phyloP scores from a whole-genome alignment of 257 asterid genomes.

The Solanum piurae region DNA sequence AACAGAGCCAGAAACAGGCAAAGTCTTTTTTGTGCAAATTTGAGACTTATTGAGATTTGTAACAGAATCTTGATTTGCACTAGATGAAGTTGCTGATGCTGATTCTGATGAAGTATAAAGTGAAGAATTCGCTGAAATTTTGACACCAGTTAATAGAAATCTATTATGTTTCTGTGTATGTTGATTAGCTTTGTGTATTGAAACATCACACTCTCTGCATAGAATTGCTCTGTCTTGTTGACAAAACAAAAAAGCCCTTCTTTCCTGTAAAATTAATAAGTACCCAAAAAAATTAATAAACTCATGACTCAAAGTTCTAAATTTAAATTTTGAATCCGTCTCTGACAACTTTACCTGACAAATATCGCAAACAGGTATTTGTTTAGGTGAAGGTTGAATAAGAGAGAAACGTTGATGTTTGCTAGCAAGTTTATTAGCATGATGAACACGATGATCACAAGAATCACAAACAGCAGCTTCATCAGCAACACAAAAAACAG shows the following conservation, averaged over 20 bases:
- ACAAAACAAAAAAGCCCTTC: slow-evolving; percentile 79
- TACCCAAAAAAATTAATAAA: neutral
- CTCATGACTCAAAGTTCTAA: neutral
- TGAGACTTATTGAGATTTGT: slow-evolving; percentile 17
- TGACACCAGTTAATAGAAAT: slow-evolving; percentile 68
- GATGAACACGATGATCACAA: slow-evolving; percentile 96
- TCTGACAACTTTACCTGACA: slow-evolving; percentile 45
- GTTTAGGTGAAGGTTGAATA: slow-evolving; percentile 49
- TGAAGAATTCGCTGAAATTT: slow-evolving; percentile 40
- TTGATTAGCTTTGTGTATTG: slow-evolving; percentile 68
- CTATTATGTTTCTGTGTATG: slow-evolving; percentile 69
- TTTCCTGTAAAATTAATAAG: slow-evolving; percentile 35
- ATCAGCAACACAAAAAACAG: slow-evolving; percentile 67
- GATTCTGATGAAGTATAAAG: slow-evolving; percentile 26
- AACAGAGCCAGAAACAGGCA: neutral
- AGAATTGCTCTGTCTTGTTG: slow-evolving; percentile 87
- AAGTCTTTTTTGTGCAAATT: slow-evolving; percentile 8
- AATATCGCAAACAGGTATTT: slow-evolving; percentile 65
- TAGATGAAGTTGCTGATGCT: slow-evolving; percentile 4
- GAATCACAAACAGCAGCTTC: slow-evolving; percentile 82
- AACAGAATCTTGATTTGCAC: slow-evolving; percentile 16
- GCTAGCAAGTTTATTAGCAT: slow-evolving; percentile 86
- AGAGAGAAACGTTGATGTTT: slow-evolving; percentile 78
- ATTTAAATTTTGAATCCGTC: neutral
- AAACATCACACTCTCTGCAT: slow-evolving; percentile 67